Conservation (phyloP, 1,284 basidiomycete species). For the Blastosporella zonata region DNA sequence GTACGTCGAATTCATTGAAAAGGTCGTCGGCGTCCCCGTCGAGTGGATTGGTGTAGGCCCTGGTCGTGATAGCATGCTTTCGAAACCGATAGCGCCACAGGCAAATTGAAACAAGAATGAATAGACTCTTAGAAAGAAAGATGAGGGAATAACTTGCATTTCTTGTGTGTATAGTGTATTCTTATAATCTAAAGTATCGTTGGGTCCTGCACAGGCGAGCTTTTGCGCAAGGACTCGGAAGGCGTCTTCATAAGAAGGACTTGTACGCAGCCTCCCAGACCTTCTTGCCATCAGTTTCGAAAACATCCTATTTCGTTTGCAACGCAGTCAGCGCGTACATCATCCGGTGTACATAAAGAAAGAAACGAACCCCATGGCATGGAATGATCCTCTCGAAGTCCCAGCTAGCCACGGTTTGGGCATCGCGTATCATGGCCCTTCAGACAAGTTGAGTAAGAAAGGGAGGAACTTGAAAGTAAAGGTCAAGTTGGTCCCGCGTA, state of each 20-base stretch:
- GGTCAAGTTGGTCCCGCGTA: constrained; percentile 31
- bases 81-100: constrained; percentile 1
- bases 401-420: constrained; percentile 73
- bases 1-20: constrained; percentile 90
- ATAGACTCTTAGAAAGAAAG: not conserved
- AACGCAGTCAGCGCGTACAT: constrained; percentile 6
- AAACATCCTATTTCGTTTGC: constrained; percentile 61
- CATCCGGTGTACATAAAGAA: not conserved
- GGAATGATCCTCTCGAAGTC: constrained; percentile 89
- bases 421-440: constrained; percentile 75
- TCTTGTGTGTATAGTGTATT: constrained; percentile 6
- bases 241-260: constrained; percentile 28
- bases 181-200: constrained; percentile 13
- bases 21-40: constrained; percentile 75
- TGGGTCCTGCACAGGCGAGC: not conserved
- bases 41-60: constrained; percentile 94
- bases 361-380: constrained; percentile 81
- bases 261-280: constrained; percentile 57
- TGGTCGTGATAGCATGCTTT: constrained; percentile 72
- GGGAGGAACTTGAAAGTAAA: not conserved
- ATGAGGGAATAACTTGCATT: not conserved
- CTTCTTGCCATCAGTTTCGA: constrained; percentile 70
- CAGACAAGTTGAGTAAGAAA: not conserved
- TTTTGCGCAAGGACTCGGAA: no score
- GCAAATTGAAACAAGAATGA: not conserved